phyloP scores from a whole-genome alignment of 2,329 filamentous ascomycete genomes.

The Ophiostoma angusticollis region DNA sequence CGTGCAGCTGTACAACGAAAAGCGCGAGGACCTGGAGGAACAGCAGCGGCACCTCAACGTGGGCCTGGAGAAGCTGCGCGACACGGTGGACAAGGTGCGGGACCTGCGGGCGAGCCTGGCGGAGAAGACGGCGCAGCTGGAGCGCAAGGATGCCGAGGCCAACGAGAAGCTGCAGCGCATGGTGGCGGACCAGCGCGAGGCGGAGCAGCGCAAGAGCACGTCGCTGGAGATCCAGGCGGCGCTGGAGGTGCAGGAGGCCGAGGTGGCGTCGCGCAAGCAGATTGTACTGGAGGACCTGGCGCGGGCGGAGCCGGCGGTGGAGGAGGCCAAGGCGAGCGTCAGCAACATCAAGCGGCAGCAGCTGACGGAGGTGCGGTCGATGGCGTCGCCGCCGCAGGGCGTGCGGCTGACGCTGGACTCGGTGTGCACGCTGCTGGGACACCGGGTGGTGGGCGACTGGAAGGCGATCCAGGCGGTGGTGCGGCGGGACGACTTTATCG shows the following conservation, averaged over 20 bases:
- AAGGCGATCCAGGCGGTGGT: slow-evolving; percentile 81
- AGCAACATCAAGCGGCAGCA: slow-evolving; percentile 98
- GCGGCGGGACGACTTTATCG: slow-evolving; percentile 90
- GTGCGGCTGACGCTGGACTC: slow-evolving; percentile 88
- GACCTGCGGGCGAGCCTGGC: slow-evolving; percentile 83
- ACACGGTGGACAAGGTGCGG: slow-evolving; percentile 94
- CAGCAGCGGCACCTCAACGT: slow-evolving; percentile 98
- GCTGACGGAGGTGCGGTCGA: slow-evolving; percentile 91
- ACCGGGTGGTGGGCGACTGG: slow-evolving; percentile 79
- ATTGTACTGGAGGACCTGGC: slow-evolving; percentile 81
- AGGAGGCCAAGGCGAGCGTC: slow-evolving; percentile 88
- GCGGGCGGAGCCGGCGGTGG: slow-evolving; percentile 81
- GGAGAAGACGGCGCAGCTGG: slow-evolving; percentile 85
- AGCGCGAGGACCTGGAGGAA: slow-evolving; percentile 95
- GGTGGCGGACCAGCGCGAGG: slow-evolving; percentile 90
- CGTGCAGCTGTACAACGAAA: slow-evolving; percentile 93
- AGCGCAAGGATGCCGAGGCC: slow-evolving; percentile 87
- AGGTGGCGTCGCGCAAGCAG: slow-evolving; percentile 70
- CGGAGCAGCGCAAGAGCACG: slow-evolving; percentile 77
- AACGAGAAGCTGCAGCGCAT: slow-evolving; percentile 96
- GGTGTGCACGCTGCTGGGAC: slow-evolving; percentile 88
- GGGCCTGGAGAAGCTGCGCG: slow-evolving; percentile 89
- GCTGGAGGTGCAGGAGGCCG: slow-evolving; percentile 77
- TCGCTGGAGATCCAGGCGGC: slow-evolving; percentile 82
- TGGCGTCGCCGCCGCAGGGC: slow-evolving; percentile 82